A percentile compares a stretch with the other conserved stretches of the same genome.
phyloP scores from a whole-genome alignment of 164 flowering plant species.

The Umbellularia californica region DNA sequence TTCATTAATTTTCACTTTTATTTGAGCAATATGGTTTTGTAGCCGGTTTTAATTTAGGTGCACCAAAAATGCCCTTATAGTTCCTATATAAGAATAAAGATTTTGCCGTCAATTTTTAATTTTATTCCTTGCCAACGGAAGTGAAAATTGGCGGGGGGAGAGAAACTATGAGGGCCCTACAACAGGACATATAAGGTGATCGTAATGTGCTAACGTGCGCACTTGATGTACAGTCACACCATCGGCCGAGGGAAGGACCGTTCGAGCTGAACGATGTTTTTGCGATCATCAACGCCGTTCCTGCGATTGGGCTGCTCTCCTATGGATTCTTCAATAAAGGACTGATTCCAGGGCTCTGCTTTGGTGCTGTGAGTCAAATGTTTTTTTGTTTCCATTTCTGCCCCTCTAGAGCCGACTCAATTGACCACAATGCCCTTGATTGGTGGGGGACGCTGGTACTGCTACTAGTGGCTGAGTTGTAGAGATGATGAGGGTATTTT shows the following conservation, averaged over 20 bases:
- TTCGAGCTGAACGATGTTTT: constrained; percentile 85
- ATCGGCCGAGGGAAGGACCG: constrained; percentile 83
- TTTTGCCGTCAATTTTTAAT: too few species aligned
- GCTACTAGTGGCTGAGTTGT: too few species aligned
- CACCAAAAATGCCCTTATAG: too few species aligned
- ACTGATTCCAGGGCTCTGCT: constrained; percentile 78
- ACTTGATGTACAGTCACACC: constrained; percentile 59
- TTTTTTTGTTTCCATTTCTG: neutral
- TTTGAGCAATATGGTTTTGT: too few species aligned
- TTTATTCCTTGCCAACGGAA: too few species aligned
- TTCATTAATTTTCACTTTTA: too few species aligned
- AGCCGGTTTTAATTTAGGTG: too few species aligned
- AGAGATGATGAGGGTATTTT: neutral
- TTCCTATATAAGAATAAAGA: too few species aligned
- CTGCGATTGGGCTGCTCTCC: constrained; percentile 70
- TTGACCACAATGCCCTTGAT: too few species aligned
- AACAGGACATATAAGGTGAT: neutral
- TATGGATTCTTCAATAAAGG: constrained; percentile 86
- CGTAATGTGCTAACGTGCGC: neutral
- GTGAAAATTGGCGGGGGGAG: too few species aligned
- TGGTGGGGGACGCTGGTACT: too few species aligned
- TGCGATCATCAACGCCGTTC: constrained; percentile 76
- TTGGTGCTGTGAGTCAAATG: constrained; percentile 63
- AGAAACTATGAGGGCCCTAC: too few species aligned
- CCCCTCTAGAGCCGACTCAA: neutral